phyloP scores from a whole-genome alignment of 1,284 basidiomycete genomes.

The Ustilago crameri region DNA sequence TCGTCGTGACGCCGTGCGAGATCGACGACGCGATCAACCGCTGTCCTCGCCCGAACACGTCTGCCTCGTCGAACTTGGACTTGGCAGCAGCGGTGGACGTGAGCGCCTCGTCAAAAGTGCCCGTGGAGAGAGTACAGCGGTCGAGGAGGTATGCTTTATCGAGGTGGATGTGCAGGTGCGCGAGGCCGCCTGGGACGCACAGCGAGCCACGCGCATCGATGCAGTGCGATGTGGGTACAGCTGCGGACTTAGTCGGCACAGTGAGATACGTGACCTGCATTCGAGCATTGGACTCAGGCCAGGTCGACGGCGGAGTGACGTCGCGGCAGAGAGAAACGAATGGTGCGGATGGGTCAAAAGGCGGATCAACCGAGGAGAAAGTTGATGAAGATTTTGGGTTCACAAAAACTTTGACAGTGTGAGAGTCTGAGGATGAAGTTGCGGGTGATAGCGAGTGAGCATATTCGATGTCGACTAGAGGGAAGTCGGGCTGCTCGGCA shows the following conservation, averaged over 20 bases:
- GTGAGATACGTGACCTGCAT: slow-evolving; percentile 11
- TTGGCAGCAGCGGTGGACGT: slow-evolving; percentile 30
- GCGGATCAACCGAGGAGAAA: not conserved
- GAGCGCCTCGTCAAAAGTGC: slow-evolving; percentile 46
- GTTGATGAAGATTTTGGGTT: not conserved
- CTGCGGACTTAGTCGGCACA: not conserved
- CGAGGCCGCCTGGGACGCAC: slow-evolving; percentile 41
- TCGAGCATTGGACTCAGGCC: not conserved
- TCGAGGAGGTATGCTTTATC: slow-evolving; percentile 48
- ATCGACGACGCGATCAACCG: slow-evolving; percentile 26
- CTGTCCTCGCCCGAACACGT: slow-evolving; percentile 22
- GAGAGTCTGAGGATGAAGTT: not conserved
- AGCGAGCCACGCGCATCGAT: slow-evolving; percentile 29
- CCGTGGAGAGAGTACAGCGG: slow-evolving; percentile 13
- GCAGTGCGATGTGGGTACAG: not conserved
- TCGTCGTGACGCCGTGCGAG: slow-evolving; percentile 38
- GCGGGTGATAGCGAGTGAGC: slow-evolving; percentile 7
- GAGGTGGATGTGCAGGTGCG: slow-evolving; percentile 51
- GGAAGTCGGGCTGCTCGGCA: not conserved
- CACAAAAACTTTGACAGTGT: not conserved
- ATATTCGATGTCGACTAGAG: slow-evolving; percentile 23
- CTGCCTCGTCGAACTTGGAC: slow-evolving; percentile 13
- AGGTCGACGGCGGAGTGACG: not conserved
- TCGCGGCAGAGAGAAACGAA: slow-evolving; percentile 5
- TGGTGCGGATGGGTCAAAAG: slow-evolving; percentile 2